phyloP scores from a whole-genome alignment of 495 filamentous ascomycete genomes.

The Pseudevernia furfuracea region DNA sequence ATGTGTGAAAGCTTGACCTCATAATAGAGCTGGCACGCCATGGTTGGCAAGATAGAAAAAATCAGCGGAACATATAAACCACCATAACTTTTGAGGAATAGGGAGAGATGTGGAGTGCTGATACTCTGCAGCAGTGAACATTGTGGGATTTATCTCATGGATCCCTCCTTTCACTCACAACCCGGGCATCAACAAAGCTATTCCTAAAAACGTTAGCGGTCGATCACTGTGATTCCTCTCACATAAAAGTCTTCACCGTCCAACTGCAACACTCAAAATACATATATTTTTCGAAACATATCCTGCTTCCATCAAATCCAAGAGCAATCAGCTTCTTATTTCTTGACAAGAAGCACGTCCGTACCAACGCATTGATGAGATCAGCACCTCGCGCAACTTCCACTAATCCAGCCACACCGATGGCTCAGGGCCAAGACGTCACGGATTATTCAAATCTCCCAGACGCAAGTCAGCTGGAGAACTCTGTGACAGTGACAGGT shows the following conservation, averaged over 20 bases:
- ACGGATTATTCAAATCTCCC: background rate
- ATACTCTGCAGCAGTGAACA: background rate
- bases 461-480: background rate
- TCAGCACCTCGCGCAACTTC: slow-evolving; percentile 11
- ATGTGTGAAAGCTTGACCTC: too few relatives aligned
- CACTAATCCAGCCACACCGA: background rate
- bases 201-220: background rate
- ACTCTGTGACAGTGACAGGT: background rate
- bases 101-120: too few relatives aligned
- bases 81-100: background rate
- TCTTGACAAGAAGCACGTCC: slow-evolving; percentile 4
- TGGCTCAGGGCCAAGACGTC: background rate
- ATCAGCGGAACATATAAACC: too few relatives aligned
- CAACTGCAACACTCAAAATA: background rate
- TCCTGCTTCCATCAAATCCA: background rate
- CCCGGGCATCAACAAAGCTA: background rate
- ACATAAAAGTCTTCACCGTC: background rate
- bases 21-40: too few relatives aligned
- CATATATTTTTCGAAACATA: background rate
- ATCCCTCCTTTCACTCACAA: background rate
- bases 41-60: too few relatives aligned
- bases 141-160: background rate
- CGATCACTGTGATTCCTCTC: background rate
- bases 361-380: background rate
- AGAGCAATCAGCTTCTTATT: too few relatives aligned